Evolutionary conservation across 768 basidiomycete genomes (phyloP).

Genomic region (Leccinum longicurvipes): DNA sequence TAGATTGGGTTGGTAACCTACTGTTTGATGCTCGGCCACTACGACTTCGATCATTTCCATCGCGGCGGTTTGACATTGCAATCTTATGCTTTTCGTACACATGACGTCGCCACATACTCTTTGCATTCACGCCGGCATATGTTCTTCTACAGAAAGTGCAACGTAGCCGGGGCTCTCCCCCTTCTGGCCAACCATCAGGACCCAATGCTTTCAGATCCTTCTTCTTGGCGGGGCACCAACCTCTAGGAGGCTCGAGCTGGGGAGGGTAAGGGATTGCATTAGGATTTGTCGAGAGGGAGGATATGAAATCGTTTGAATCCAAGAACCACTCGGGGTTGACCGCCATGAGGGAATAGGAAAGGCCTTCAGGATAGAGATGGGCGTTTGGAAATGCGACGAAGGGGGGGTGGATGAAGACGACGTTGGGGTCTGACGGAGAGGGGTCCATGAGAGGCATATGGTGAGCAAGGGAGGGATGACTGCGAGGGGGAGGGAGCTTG

Average conservation of each 20-base stretch:
- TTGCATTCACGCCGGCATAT: constrained; percentile 84
- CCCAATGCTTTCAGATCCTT: constrained; percentile 71
- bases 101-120: constrained; percentile 89
- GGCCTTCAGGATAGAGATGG: constrained; percentile 57
- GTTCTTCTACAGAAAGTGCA: constrained; percentile 84
- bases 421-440: constrained; percentile 57
- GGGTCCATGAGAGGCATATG: constrained; percentile 65
- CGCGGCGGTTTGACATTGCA: constrained; percentile 83
- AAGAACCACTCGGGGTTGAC: constrained; percentile 80
- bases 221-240: constrained; percentile 86
- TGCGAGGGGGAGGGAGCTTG: constrained; percentile 30
- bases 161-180: constrained; percentile 72
- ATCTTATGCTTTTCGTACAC: constrained; percentile 90
- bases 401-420: constrained; percentile 72
- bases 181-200: constrained; percentile 71
- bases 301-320: constrained; percentile 59
- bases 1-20: constrained; percentile 35
- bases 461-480: constrained; percentile 35
- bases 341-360: constrained; percentile 70
- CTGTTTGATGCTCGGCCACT: constrained; percentile 60
- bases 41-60: constrained; percentile 60
- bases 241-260: constrained; percentile 76
- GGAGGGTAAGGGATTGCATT: constrained; percentile 69
- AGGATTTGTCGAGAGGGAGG: constrained; percentile 43
- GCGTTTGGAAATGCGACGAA: constrained; percentile 66